Percentiles rank a stretch among this genome's conserved stretches.
Evolutionary conservation across 805 yeast genomes (phyloP).

Genomic region (Candida argentea): DNA sequence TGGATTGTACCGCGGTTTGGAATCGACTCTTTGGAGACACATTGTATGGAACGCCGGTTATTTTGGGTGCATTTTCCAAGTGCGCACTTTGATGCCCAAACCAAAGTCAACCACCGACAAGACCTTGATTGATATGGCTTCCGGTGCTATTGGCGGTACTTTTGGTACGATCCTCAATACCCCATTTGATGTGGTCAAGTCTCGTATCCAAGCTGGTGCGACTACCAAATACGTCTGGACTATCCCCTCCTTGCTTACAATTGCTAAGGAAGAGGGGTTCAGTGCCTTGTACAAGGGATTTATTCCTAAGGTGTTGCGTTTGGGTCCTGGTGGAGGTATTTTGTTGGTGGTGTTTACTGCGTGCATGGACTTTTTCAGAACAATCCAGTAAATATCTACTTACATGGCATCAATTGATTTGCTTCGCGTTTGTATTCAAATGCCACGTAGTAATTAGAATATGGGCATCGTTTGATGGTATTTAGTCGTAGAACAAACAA

Average conservation of each 20-base stretch:
- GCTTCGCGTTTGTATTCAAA: no score
- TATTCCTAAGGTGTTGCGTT: constrained; percentile 90
- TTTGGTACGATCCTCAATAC: constrained; percentile 92
- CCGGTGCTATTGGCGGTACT: constrained; percentile 96
- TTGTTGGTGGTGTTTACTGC: constrained; percentile 92
- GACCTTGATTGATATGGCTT: constrained; percentile 76
- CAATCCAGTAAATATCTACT: constrained; percentile 15
- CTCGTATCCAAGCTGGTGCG: constrained; percentile 87
- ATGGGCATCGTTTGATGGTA: no score
- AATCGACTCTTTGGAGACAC: constrained; percentile 97
- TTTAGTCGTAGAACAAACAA: no score
- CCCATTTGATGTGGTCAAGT: constrained; percentile 95
- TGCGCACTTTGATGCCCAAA: constrained; percentile 67
- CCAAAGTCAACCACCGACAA: constrained; percentile 63
- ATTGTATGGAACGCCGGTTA: constrained; percentile 96
- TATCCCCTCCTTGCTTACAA: constrained; percentile 61
- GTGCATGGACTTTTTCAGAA: constrained; percentile 88
- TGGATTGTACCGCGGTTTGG: constrained; percentile 89
- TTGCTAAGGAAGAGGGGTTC: constrained; percentile 86
- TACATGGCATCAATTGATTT: not conserved
- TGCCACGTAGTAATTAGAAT: no score
- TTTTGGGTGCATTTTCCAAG: constrained; percentile 89
- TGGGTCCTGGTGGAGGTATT: constrained; percentile 99
- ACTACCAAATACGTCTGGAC: constrained; percentile 87
- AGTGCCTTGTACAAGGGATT: constrained; percentile 90